Base-by-base conservation (phyloP, 2,329 filamentous ascomycete species). In the Ceratocystis ficicola region DNA sequence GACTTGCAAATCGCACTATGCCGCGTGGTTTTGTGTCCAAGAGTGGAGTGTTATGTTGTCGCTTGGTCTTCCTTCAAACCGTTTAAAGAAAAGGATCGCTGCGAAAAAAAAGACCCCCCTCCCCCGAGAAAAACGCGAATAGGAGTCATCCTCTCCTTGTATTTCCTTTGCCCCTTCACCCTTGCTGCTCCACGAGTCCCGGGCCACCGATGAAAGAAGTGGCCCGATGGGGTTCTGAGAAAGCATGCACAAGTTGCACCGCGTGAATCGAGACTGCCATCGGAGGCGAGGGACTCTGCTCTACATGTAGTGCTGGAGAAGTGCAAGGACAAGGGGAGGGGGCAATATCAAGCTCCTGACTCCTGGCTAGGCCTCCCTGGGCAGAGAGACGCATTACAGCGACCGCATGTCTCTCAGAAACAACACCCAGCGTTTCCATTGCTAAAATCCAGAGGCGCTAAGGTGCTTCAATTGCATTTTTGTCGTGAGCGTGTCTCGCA, bases 1-100 rank as follows among this genome's bases (percentile, higher is more conserved):
- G 17, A n/a, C 6, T 7, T 32, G 15, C 17, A 59, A 59, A 59
- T 59, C 52, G 52, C 52, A 59, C 28, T 30, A 59, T 59, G 52
- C 52, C 5, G 52, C 52, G 17, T 59, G n/a, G 28, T 30, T 59
- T 17, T 32, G 28, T 59, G 52, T 17, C 52, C 20, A n/a, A n/a
- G 28, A n/a, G 52, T 59, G 52, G 52, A 59, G 52, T n/a, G 52
- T 32, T 32, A 32, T 57, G 25, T 28, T 59, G 52, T 32, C 28
- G 25, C 25, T 20, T 17, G 25, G 25, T 32, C 52, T 59, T 59
- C 52, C 52, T 59, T 59, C 52, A 59, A n/a, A 59, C 25, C 22
- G 20, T 10, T 28, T 28, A 52, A 59, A n/a, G 17, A 55, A 55
- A 12, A 4, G 25, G 52, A 32, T 17, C n/a, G 28, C 25, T 36